These are phyloP conservation scores for Lepidium africanum DNA, from an alignment of 345 rosid genomes.

Conservation along the genomic window DNA sequence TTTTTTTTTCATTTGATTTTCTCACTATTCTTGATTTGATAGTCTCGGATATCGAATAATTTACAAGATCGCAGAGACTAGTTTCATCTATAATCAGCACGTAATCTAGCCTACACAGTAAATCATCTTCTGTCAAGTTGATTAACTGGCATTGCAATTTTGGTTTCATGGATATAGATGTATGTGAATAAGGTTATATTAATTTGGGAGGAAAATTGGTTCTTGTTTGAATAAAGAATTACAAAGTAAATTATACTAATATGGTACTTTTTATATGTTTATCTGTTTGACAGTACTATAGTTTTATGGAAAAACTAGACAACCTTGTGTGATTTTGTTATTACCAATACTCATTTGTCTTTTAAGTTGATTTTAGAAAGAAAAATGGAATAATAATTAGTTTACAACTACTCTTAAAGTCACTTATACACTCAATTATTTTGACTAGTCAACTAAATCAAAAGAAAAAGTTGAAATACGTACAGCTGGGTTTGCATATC, in stretches of 20 bases:
- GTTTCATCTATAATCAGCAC: background rate
- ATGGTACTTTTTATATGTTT: too few species aligned
- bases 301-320: too few species aligned
- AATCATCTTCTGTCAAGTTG: background rate
- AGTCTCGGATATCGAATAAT: background rate
- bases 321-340: background rate
- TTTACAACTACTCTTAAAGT: background rate
- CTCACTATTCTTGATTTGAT: slow-evolving; percentile 17
- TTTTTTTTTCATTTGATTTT: background rate
- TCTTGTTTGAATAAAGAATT: too few species aligned
- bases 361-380: background rate
- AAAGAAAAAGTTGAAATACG: slow-evolving; percentile 1
- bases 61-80: background rate
- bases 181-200: too few species aligned
- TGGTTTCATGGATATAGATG: background rate
- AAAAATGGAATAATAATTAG: background rate
- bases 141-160: background rate
- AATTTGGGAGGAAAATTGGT: too few species aligned
- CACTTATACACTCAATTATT: background rate
- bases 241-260: too few species aligned
- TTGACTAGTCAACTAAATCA: background rate
- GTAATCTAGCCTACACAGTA: background rate
- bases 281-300: too few species aligned
- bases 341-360: background rate
- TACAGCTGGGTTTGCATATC: background rate